Percentiles rank a stretch among this genome's conserved stretches.
Evolutionary conservation across 495 filamentous ascomycete species (phyloP).

Genomic region (Aspergillus bridgeri): DNA sequence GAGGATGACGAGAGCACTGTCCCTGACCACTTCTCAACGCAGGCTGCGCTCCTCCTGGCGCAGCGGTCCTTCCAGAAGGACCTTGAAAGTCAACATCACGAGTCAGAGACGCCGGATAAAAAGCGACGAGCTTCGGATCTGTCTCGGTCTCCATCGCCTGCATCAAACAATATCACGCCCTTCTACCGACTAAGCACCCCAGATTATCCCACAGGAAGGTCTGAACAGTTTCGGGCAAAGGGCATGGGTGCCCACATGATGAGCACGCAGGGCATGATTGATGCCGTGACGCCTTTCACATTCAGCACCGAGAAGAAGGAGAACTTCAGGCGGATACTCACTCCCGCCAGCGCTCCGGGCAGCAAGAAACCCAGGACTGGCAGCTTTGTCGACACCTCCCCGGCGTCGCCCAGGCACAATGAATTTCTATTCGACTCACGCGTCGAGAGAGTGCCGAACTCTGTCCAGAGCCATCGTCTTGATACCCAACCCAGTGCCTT

Average conservation of each 20-base stretch:
- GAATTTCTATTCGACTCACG: not conserved
- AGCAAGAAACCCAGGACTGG: conserved; percentile 15
- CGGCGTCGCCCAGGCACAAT: conserved; percentile 4
- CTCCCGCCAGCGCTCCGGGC: conserved; percentile 11
- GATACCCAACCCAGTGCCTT: conserved; percentile 18
- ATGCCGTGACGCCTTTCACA: conserved; percentile 46
- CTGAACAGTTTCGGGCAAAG: conserved; percentile 1
- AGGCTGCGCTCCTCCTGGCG: conserved; percentile 46
- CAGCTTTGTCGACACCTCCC: conserved; percentile 11
- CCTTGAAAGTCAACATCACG: conserved; percentile 31
- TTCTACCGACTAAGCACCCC: conserved; percentile 25
- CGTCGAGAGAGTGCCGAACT: conserved; percentile 5
- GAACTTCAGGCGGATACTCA: conserved; percentile 3
- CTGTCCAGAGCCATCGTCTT: not conserved
- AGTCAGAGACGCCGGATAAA: conserved; percentile 12
- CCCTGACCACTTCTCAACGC: conserved; percentile 45
- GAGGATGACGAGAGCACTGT: conserved; percentile 18
- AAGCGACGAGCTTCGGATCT: conserved; percentile 15
- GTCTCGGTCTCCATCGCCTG: conserved; percentile 12
- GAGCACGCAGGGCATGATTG: conserved; percentile 51
- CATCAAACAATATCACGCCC: conserved; percentile 34
- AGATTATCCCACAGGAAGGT: conserved; percentile 1
- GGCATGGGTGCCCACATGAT: conserved; percentile 29
- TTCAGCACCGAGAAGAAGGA: conserved; percentile 43
- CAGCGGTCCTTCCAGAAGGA: conserved; percentile 48